Conservation (phyloP, 208 protist genomes). For the Crithidia mellificae region DNA sequence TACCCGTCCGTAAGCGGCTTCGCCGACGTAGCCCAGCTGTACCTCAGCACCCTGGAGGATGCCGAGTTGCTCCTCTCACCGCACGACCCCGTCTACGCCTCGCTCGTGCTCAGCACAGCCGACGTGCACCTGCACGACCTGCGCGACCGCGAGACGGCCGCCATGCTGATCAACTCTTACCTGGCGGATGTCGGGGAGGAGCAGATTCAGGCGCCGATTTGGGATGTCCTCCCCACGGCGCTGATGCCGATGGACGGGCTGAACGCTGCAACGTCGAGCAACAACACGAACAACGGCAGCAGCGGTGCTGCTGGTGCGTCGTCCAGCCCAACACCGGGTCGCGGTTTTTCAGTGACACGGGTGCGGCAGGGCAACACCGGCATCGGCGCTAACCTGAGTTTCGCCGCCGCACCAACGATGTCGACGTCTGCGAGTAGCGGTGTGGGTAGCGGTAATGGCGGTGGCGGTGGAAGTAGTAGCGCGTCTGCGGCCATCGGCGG, state of each 20-base stretch:
- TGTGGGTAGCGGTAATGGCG: not conserved
- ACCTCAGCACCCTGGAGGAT: constrained; percentile 58
- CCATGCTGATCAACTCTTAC: constrained; percentile 56
- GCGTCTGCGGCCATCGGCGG: too few species aligned
- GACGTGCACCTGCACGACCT: constrained; percentile 54
- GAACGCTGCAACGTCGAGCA: not conserved
- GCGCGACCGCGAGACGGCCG: constrained; percentile 21
- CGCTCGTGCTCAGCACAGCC: constrained; percentile 75
- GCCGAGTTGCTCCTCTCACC: constrained; percentile 71
- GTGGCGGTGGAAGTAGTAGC: not conserved
- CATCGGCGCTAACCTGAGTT: not conserved
- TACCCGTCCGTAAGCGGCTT: constrained; percentile 62
- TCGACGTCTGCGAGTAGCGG: not conserved
- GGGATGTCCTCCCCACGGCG: constrained; percentile 22
- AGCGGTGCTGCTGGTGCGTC: not conserved
- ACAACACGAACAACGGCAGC: too few species aligned
- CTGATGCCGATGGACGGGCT: not conserved
- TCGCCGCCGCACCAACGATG: not conserved
- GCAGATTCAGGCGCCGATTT: constrained; percentile 47
- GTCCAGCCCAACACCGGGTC: constrained; percentile 9
- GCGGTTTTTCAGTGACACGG: constrained; percentile 50
- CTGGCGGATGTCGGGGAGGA: constrained; percentile 73
- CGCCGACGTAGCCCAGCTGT: constrained; percentile 68
- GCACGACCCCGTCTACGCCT: constrained; percentile 85
- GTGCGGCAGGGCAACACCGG: constrained; percentile 43